A percentile compares a stretch with the other conserved stretches of the same genome.
Conservation (phyloP, 106 monocot species). For the Dioscorea dumetorum region DNA sequence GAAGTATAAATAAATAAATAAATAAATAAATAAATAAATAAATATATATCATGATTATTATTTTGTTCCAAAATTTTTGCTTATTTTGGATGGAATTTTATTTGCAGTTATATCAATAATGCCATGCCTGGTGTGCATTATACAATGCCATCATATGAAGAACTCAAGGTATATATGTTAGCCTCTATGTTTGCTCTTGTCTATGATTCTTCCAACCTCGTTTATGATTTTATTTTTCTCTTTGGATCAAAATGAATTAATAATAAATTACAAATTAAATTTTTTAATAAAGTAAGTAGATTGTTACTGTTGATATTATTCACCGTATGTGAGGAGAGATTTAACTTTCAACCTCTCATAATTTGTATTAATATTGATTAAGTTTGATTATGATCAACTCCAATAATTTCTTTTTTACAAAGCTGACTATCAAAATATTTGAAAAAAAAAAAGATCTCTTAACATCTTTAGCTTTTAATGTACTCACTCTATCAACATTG, state of each 20-base stretch:
- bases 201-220: not conserved
- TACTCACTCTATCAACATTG: too few species aligned
- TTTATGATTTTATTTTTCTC: not conserved
- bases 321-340: too few species aligned
- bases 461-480: too few species aligned
- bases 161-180: not conserved
- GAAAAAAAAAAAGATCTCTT: too few species aligned
- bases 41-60: not conserved
- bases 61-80: not conserved
- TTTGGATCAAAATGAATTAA: not conserved
- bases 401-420: too few species aligned
- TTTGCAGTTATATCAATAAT: slow-evolving; percentile 1
- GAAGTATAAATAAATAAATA: not conserved
- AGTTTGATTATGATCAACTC: too few species aligned
- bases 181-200: not conserved
- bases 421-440: too few species aligned
- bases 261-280: not conserved
- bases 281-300: too few species aligned
- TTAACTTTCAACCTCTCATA: too few species aligned
- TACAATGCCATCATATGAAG: not conserved
- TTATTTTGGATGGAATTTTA: too few species aligned
- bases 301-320: too few species aligned
- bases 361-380: too few species aligned
- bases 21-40: not conserved
- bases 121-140: not conserved